Base-by-base conservation (phyloP, 2,329 filamentous ascomycete species). In the Didymella lethalis region DNA sequence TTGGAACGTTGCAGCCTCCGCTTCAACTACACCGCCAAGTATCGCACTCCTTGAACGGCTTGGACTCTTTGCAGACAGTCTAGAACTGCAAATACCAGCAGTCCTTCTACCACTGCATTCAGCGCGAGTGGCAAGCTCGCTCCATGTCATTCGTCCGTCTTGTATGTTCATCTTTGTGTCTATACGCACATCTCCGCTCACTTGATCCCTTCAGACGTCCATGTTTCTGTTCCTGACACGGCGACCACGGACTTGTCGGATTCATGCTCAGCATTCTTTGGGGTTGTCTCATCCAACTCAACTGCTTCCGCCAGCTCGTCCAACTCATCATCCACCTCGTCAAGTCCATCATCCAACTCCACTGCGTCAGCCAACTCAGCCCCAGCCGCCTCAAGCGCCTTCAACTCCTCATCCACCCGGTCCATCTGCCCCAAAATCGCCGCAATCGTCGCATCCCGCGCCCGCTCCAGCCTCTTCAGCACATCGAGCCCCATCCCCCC, bases 371-470 rank as follows among this genome's bases (percentile, higher is more conserved):
- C 23, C 23, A 23, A 23, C 3, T 23, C 23, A 2, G 3, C 23
- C 23, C 23, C 63, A 16, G 66, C 61, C 64, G 53, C 55, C 2
- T 66, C 64, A 34, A 67, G 58, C 16, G 61, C 58, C 58, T 71
- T 72, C 57, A 74, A 36, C 51, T 77, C 67, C 59, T 75, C 74
- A 55, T 86, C 84, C 1, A 79, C 77, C 51, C 81, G 80, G 60
- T 85, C 82, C 58, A 85, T 83, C 58, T 83, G 75, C 65, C 82
- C 83, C 53, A 86, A 66, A 41, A 85, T 74, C 59, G 83, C 85
- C 1, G 78, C 73, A 59, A 85, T 79, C 0, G 82, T 85, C 7
- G 81, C 81, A 72, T 86, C 84, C 46, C 83, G 74, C 20, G 82
- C 83, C 62, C 81, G 83, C 46, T 83, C 81, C 28, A 82, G 64